Evolutionary conservation across 345 rosid genomes (phyloP), one percentile per base, ranked within the genome.

Genomic region (Geranium brycei): DNA sequence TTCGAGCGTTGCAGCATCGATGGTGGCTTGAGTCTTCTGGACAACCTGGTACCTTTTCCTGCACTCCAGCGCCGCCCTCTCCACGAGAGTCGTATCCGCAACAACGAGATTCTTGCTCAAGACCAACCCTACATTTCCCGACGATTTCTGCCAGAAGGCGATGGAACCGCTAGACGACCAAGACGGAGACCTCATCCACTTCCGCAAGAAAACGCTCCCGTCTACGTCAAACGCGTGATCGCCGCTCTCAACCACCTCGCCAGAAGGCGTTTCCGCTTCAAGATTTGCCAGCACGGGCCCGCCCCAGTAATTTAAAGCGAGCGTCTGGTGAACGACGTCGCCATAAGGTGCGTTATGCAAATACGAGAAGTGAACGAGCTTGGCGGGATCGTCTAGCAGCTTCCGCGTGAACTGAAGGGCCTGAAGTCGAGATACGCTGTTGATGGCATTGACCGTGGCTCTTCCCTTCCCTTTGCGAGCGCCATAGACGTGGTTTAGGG

Each of bases 1-100:
- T 80, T 85, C 68, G 58, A 93, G 75, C 78, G 75, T 83, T 47
- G 99, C 99, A 71, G 99, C 99, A 75, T 89, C 86, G 59, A 93
- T 86, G 23, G 99, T 93, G 55, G 95, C 99, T 78, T 89, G 99
- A 63, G 99, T 87, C 72, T 81, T 87, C 67, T 93, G 90, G 51
- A 85, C 88, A 58, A 80, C 83, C 71, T 71, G 86, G 31, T 72
- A 80, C 72, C 85, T 93, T 66, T 83, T 70, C 76, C 68, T 81
- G 81, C 95, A 93, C 61, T 70, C 74, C 51, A 69, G 64, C 62
- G 86, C 87, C 69, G 96, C 96, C 76, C 84, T 87, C 78, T 93
- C 95, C 57, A 82, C 78, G 35, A 85, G 85, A 61, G 86, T 77
- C 69, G 66, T 71, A 77, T 84, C 95, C 51, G 85, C 99, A 47